Evolutionary conservation across 2,329 filamentous ascomycete species (phyloP).

Genomic region (Cladorrhinum sp.): DNA sequence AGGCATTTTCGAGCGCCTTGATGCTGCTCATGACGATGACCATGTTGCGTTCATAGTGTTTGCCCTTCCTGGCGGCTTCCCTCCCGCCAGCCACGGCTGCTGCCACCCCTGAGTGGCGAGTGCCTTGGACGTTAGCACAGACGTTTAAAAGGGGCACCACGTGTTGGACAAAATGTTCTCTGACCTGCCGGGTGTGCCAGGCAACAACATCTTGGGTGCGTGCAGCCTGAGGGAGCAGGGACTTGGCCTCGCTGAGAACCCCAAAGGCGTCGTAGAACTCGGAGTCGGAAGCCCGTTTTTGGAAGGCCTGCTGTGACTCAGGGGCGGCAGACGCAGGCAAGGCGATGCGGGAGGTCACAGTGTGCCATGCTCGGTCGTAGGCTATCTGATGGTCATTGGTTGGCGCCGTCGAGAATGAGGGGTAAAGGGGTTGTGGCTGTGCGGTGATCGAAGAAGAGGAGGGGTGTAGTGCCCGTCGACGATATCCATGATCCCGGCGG

Average conservation of each 20-base stretch:
- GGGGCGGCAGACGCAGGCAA: conserved; percentile 52
- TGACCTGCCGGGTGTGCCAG: conserved; percentile 61
- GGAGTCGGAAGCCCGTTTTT: conserved; percentile 28
- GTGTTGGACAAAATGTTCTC: conserved; percentile 58
- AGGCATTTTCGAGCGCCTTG: conserved; percentile 56
- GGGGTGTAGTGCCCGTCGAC: conserved; percentile 4
- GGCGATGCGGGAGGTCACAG: conserved; percentile 55
- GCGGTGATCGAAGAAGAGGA: conserved; percentile 12
- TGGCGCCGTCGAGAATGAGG: conserved; percentile 29
- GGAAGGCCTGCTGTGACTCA: conserved; percentile 34
- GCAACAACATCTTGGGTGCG: conserved; percentile 55
- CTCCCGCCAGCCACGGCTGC: neutral
- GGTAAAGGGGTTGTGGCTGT: conserved; percentile 14
- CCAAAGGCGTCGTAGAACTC: conserved; percentile 51
- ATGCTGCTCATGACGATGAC: conserved; percentile 48
- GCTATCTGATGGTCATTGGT: conserved; percentile 47
- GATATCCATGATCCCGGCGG: conserved; percentile 8
- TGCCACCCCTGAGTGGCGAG: neutral
- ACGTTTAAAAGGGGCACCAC: conserved; percentile 54
- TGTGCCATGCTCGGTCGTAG: conserved; percentile 62
- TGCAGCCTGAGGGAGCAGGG: conserved; percentile 45
- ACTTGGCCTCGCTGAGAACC: conserved; percentile 49
- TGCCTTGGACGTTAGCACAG: conserved; percentile 31
- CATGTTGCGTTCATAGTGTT: conserved; percentile 42
- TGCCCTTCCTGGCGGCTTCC: conserved; percentile 5